phyloP scores from a whole-genome alignment of 495 filamentous ascomycete genomes.

The Clavariopsis aquatica region DNA sequence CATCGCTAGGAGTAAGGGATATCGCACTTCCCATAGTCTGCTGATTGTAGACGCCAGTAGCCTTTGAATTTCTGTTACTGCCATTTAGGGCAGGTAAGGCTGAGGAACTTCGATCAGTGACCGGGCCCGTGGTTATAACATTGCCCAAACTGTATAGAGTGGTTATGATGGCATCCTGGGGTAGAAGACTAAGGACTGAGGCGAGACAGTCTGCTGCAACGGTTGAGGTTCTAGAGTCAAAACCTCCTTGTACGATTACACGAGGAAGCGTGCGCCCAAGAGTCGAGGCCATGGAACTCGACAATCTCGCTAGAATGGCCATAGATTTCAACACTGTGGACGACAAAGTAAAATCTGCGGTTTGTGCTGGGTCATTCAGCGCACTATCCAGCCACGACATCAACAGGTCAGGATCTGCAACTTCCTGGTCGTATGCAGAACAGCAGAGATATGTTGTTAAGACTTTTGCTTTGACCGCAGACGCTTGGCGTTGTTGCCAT shows the following conservation, averaged over 20 bases:
- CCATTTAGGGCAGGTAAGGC: slow-evolving; percentile 39
- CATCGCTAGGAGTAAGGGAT: slow-evolving; percentile 67
- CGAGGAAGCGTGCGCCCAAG: slow-evolving; percentile 80
- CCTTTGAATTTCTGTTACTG: slow-evolving; percentile 15
- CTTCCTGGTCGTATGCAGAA: slow-evolving; percentile 72
- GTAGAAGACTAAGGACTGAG: slow-evolving; percentile 72
- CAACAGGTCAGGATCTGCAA: slow-evolving; percentile 76
- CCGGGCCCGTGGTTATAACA: slow-evolving; percentile 69
- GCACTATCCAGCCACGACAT: slow-evolving; percentile 83
- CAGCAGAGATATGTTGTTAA: slow-evolving; percentile 86
- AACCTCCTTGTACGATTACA: slow-evolving; percentile 79
- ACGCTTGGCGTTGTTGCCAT: slow-evolving; percentile 84
- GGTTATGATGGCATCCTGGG: slow-evolving; percentile 90
- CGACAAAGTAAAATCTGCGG: slow-evolving; percentile 73
- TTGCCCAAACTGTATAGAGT: slow-evolving; percentile 94
- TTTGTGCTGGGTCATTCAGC: slow-evolving; percentile 73
- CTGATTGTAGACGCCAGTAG: slow-evolving; percentile 48
- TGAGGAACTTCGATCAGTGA: slow-evolving; percentile 43
- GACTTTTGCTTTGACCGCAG: slow-evolving; percentile 77
- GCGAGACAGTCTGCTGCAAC: slow-evolving; percentile 82
- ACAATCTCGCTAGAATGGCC: slow-evolving; percentile 74
- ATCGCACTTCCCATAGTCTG: slow-evolving; percentile 73
- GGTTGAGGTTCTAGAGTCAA: slow-evolving; percentile 61
- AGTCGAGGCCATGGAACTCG: slow-evolving; percentile 67
- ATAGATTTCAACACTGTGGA: slow-evolving; percentile 75